Conservation (phyloP, 1,284 basidiomycete genomes). For the Fomitiporia mediterranea region DNA sequence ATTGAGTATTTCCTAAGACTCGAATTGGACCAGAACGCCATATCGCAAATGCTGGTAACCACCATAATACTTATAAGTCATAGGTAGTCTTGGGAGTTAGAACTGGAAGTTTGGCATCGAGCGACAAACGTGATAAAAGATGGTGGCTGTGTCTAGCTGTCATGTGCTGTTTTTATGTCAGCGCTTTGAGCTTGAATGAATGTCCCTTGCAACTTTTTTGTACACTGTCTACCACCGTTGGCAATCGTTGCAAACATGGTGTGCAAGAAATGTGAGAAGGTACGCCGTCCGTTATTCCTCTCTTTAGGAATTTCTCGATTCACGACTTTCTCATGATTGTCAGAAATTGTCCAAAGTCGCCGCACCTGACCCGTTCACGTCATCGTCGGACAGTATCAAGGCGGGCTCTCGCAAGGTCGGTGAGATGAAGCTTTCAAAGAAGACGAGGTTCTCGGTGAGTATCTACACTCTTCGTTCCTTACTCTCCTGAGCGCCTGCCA, state of each 20-base stretch:
- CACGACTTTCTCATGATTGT: neutral
- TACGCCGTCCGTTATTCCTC: conserved; percentile 25
- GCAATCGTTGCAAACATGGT: conserved; percentile 51
- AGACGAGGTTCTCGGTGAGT: conserved; percentile 36
- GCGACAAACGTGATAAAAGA: no score
- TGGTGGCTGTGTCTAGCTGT: no score
- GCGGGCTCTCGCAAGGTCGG: conserved; percentile 74
- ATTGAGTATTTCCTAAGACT: no score
- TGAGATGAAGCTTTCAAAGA: conserved; percentile 75
- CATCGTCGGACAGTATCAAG: conserved; percentile 68
- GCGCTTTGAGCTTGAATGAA: no score
- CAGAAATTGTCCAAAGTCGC: conserved; percentile 41
- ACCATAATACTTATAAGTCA: no score
- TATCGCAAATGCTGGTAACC: no score
- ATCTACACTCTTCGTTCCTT: conserved; percentile 49
- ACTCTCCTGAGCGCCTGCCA: conserved; percentile 32
- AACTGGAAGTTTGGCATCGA: no score
- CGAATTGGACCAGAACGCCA: no score
- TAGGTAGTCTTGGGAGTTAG: no score
- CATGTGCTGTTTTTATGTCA: neutral
- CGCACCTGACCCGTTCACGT: conserved; percentile 74
- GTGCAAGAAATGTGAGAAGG: conserved; percentile 71
- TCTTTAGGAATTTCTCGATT: neutral
- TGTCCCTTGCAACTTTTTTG: neutral
- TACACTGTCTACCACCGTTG: neutral